Base-by-base conservation (phyloP, 148 eudicot genomes). In the Gaultheria prostrata region DNA sequence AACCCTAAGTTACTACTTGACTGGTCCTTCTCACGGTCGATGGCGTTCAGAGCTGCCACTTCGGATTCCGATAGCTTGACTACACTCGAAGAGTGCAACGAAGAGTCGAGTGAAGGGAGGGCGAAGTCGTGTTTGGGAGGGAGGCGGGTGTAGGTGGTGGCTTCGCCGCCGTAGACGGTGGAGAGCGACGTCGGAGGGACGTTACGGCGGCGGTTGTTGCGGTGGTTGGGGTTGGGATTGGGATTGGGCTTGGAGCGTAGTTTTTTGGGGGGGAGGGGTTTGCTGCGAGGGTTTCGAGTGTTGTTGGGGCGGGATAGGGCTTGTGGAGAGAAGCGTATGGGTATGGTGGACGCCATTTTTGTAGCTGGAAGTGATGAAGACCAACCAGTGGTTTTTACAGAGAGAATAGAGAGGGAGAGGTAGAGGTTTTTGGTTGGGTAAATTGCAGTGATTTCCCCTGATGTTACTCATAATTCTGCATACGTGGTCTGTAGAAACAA, bases 141-240 rank as follows among this genome's bases (percentile, higher is more conserved):
- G 28, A 92, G 93, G 45, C 94, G 93, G 80, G 98, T 92, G 90
- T 90, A 97, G 75, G 95, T 92, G 82, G 98, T 96, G 50, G 98
- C 97, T 39, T 93, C 94, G 59, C 88, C 86, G 77, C 93, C 94
- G 20, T 84, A 79, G 73, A 72, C 83, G 57, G 85, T 8, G 77
- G 87, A 70, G 12, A 9, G 74, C 30, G 83, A 80, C 77, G 75
- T 35, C 15, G 72, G 45, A 1, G 80, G 77, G 79, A 70, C 6
- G 30, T 80, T 45, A 3, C 18, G 78, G 69, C 35, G 81, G 63
- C 81, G 79, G 14, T 79, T 82, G 57, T 28, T 39, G 43, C 43
- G 81, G 43, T 33, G 86, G 3, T 81, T 88, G 65, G 72, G 88
- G 53, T 87, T 89, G 54, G 87, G 87, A 77, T 84, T 82, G 67